These are phyloP conservation scores for Schizochytrium sp. DNA, from an alignment of 108 stramenopile species.

Conservation along the genomic window DNA sequence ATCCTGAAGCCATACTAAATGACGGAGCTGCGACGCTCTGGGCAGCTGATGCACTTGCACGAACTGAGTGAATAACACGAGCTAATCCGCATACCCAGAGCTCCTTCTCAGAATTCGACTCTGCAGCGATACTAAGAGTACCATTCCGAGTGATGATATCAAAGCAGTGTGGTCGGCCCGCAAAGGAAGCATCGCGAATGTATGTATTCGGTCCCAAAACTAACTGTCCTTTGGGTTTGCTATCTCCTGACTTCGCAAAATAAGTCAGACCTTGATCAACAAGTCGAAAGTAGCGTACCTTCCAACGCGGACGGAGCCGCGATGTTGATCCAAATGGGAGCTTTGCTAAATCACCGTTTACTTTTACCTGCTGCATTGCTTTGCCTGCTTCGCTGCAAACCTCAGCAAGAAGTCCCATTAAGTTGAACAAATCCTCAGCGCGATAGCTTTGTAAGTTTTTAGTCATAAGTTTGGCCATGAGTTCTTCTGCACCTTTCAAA, in stretches of 20 bases:
- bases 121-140: neutral
- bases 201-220: constrained; percentile 19
- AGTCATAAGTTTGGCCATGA: constrained; percentile 27
- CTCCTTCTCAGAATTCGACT: constrained; percentile 36
- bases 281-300: constrained; percentile 11
- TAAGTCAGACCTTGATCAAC: constrained; percentile 10
- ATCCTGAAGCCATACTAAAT: constrained; percentile 8
- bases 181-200: constrained; percentile 4
- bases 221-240: constrained; percentile 47
- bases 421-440: constrained; percentile 40
- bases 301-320: neutral
- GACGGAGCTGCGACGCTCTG: neutral
- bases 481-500: constrained; percentile 7
- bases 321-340: constrained; percentile 26
- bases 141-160: constrained; percentile 48
- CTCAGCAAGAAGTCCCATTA: constrained; percentile 20
- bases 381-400: neutral
- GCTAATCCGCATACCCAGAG: constrained; percentile 57
- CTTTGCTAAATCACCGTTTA: constrained; percentile 21
- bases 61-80: constrained; percentile 10
- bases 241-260: constrained; percentile 2
- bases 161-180: constrained; percentile 8
- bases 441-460: constrained; percentile 28
- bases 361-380: neutral
- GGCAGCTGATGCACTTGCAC: constrained; percentile 6